These are phyloP conservation scores for Botryotinia calthae DNA, from an alignment of 2,329 filamentous ascomycete species.

Conservation along the genomic window DNA sequence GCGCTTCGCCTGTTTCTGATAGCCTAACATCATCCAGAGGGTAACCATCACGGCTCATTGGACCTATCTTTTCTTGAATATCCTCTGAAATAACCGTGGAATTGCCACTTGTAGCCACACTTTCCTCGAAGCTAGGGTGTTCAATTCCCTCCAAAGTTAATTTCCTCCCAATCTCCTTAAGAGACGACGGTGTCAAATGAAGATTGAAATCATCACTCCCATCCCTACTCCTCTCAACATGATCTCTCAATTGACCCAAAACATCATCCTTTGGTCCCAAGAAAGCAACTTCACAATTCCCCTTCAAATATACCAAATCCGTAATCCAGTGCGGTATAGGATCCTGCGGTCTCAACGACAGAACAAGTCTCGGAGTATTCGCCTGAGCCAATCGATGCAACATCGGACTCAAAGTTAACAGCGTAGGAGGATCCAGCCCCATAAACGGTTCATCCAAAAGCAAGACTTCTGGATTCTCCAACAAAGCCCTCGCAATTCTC, in stretches of 20 bases:
- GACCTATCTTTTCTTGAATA: background rate
- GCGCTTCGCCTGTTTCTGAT: conserved; percentile 56
- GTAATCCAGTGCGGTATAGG: conserved; percentile 87
- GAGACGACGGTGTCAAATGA: conserved; percentile 29
- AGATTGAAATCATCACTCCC: conserved; percentile 21
- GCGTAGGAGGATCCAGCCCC: conserved; percentile 85
- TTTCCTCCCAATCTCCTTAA: conserved; percentile 34
- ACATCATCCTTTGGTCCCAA: conserved; percentile 66
- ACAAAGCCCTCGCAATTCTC: conserved; percentile 80
- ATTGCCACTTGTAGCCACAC: background rate
- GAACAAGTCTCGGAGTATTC: conserved; percentile 67
- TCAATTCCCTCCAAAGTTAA: conserved; percentile 35
- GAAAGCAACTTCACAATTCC: conserved; percentile 61
- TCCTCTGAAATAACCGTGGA: too few relatives aligned
- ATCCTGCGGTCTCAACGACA: conserved; percentile 83
- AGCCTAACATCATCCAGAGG: conserved; percentile 23
- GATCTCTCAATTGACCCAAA: conserved; percentile 50
- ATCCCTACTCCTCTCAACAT: conserved; percentile 41
- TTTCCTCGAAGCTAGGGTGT: conserved; percentile 18
- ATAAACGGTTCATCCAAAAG: conserved; percentile 94
- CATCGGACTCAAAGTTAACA: conserved; percentile 67
- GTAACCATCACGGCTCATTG: conserved; percentile 33
- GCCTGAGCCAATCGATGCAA: conserved; percentile 65
- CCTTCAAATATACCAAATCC: conserved; percentile 71
- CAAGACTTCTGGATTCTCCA: conserved; percentile 75